Percentiles rank a stretch among this genome's conserved stretches.
These are phyloP conservation scores for Exophiala alcalophila DNA, from an alignment of 2,329 filamentous ascomycete species.

Conservation along the genomic window DNA sequence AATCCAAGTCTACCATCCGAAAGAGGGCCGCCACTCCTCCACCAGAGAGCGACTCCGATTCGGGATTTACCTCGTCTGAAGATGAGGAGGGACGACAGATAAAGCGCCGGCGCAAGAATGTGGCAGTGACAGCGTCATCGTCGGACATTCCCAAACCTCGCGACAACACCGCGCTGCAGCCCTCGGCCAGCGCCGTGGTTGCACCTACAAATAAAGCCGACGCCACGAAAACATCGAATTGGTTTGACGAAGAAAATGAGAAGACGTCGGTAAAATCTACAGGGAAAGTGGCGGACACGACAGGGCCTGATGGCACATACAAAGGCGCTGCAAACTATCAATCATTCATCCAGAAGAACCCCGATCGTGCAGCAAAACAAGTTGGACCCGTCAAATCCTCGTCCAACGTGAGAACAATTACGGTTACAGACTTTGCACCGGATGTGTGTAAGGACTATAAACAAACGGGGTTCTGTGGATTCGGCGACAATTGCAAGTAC, in stretches of 20 bases:
- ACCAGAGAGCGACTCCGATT: constrained; percentile 53
- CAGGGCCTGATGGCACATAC: constrained; percentile 64
- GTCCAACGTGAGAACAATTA: constrained; percentile 86
- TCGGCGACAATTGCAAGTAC: constrained; percentile 69
- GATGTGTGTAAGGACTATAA: constrained; percentile 97
- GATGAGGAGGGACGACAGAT: constrained; percentile 72
- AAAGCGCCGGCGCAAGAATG: constrained; percentile 73
- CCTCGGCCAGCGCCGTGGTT: constrained; percentile 60
- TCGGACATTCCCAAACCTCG: constrained; percentile 38
- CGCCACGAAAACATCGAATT: constrained; percentile 83
- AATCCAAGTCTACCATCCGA: constrained; percentile 76
- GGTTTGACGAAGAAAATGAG: constrained; percentile 72
- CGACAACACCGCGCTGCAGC: constrained; percentile 51
- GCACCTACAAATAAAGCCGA: constrained; percentile 70
- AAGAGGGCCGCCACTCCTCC: constrained; percentile 72
- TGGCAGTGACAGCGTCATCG: constrained; percentile 64
- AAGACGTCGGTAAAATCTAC: constrained; percentile 47
- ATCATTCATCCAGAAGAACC: constrained; percentile 76
- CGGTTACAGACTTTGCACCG: constrained; percentile 82
- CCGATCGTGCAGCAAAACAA: constrained; percentile 62
- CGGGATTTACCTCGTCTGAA: constrained; percentile 69
- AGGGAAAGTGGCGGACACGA: constrained; percentile 24
- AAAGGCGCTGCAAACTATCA: constrained; percentile 70
- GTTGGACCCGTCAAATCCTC: constrained; percentile 84
- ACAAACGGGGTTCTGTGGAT: constrained; percentile 67